Percentiles rank a stretch among this genome's conserved stretches.
phyloP scores from a whole-genome alignment of 805 yeast genomes.

The Metschnikowia cerradonensis region DNA sequence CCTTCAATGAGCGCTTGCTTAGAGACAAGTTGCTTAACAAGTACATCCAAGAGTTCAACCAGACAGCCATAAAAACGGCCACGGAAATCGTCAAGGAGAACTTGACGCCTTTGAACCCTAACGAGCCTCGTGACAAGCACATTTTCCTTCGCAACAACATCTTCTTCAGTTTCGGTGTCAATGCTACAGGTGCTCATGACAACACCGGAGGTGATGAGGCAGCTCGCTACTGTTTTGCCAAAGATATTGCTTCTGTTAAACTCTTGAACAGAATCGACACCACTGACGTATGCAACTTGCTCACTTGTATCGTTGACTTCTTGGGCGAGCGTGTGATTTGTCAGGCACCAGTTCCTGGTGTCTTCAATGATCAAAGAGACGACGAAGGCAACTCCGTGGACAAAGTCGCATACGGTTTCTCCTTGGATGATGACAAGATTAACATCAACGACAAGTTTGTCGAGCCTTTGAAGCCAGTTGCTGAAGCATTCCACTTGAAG shows the following conservation, averaged over 20 bases:
- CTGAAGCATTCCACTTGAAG: conserved; percentile 75
- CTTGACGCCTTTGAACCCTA: conserved; percentile 75
- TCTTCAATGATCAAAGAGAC: conserved; percentile 44
- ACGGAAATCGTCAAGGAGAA: conserved; percentile 71
- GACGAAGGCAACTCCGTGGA: conserved; percentile 15
- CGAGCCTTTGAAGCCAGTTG: conserved; percentile 53
- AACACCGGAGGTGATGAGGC: conserved; percentile 79
- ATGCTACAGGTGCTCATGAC: conserved; percentile 59
- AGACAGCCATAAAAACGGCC: conserved; percentile 76
- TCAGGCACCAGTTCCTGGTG: conserved; percentile 96
- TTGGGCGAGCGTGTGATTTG: conserved; percentile 85
- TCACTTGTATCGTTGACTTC: conserved; percentile 85
- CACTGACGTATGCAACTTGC: conserved; percentile 61
- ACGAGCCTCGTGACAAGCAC: conserved; percentile 55
- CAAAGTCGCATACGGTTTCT: conserved; percentile 70
- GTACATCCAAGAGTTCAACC: conserved; percentile 70
- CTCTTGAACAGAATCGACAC: conserved; percentile 63
- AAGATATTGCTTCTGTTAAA: conserved; percentile 73
- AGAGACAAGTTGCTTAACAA: conserved; percentile 74
- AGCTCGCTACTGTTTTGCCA: conserved; percentile 72
- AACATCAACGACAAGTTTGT: conserved; percentile 51
- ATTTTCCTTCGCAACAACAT: conserved; percentile 79
- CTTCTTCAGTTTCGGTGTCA: conserved; percentile 75
- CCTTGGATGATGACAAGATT: conserved; percentile 54
- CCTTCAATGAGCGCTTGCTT: conserved; percentile 62